Evolutionary conservation across 192 early-diverging fungal species (phyloP).

Genomic region (Rhizoclosmatium sp.): DNA sequence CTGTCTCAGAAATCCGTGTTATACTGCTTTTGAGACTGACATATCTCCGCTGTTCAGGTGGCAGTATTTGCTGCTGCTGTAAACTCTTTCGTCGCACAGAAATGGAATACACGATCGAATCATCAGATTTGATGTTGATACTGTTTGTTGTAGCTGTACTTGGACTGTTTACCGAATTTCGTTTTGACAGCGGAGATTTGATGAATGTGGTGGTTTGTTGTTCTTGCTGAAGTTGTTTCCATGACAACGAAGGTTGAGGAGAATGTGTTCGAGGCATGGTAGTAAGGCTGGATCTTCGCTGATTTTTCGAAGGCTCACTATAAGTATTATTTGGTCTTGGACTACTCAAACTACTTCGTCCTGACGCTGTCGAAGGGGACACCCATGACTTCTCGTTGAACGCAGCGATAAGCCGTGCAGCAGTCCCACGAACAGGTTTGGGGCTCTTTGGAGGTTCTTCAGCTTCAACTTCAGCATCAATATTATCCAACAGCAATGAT

Average conservation of each 20-base stretch:
- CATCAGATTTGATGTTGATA: background rate
- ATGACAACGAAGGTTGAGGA: background rate
- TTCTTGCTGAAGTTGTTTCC: too few relatives aligned
- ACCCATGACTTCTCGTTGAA: constrained; percentile 15
- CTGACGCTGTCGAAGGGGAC: background rate
- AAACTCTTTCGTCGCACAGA: background rate
- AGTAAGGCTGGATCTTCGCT: background rate
- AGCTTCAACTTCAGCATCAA: background rate
- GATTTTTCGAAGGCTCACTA: background rate
- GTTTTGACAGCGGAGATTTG: background rate
- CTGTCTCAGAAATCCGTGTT: background rate
- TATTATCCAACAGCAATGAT: background rate
- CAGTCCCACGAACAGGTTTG: constrained; percentile 16
- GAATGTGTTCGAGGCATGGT: background rate
- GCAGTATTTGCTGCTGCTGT: background rate
- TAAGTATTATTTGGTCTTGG: background rate
- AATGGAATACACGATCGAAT: background rate
- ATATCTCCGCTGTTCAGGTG: background rate
- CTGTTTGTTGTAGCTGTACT: background rate
- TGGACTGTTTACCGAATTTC: background rate
- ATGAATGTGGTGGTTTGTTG: background rate
- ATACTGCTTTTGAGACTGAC: background rate
- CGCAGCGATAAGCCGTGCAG: constrained; percentile 10
- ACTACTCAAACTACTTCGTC: background rate
- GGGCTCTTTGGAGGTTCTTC: constrained; percentile 5